These are phyloP conservation scores for Cyanodermella asteris DNA, from an alignment of 2,329 filamentous ascomycete genomes.

Conservation along the genomic window DNA sequence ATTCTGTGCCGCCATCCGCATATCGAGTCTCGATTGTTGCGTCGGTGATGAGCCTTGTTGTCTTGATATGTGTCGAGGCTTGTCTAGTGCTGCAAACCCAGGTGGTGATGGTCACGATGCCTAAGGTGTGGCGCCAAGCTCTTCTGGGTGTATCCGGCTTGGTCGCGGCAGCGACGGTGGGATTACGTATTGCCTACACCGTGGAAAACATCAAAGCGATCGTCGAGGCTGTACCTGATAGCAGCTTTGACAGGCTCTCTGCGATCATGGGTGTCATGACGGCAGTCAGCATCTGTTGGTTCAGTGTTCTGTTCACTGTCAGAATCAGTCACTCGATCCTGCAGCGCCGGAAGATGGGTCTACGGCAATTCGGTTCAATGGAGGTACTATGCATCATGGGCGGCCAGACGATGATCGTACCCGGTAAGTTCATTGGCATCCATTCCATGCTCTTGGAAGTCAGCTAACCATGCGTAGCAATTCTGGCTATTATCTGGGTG, in stretches of 20 bases:
- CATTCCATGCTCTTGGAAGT: not conserved
- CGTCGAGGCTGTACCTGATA: slow-evolving; percentile 12
- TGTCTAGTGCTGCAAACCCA: slow-evolving; percentile 42
- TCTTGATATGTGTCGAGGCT: slow-evolving; percentile 32
- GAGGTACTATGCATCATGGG: slow-evolving; percentile 47
- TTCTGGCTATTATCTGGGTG: slow-evolving; percentile 39
- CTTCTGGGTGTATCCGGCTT: slow-evolving; percentile 26
- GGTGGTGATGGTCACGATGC: slow-evolving; percentile 35
- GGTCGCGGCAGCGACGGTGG: slow-evolving; percentile 29
- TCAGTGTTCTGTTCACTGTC: slow-evolving; percentile 36
- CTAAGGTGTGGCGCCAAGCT: slow-evolving; percentile 18
- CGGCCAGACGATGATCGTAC: slow-evolving; percentile 42
- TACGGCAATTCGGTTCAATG: slow-evolving; percentile 41
- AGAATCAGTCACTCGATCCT: slow-evolving; percentile 38
- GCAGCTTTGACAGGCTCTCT: slow-evolving; percentile 17
- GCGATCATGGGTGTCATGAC: slow-evolving; percentile 27
- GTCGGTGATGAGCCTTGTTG: slow-evolving; percentile 27
- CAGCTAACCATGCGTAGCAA: slow-evolving; percentile 21
- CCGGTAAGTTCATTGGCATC: slow-evolving; percentile 25
- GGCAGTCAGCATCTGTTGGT: slow-evolving; percentile 37
- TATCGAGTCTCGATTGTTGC: slow-evolving; percentile 26
- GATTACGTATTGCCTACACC: slow-evolving; percentile 30
- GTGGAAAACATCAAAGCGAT: slow-evolving; percentile 26
- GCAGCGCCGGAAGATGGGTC: slow-evolving; percentile 32
- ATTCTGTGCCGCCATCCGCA: slow-evolving; percentile 22